phyloP scores from a whole-genome alignment of 2,329 filamentous ascomycete genomes.

The Colletotrichum spaethianum region DNA sequence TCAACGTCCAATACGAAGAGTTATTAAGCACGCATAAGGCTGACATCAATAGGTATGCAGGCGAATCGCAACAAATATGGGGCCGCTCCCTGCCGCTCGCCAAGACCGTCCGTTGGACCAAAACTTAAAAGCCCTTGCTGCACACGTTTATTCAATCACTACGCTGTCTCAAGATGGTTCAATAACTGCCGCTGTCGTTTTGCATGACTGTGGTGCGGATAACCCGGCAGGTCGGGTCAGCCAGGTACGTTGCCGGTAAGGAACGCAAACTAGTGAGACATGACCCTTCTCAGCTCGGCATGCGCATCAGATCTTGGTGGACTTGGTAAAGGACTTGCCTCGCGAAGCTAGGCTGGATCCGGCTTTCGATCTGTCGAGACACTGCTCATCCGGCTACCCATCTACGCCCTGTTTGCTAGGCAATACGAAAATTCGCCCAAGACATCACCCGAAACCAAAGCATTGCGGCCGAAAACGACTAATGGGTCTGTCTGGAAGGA shows the following conservation, averaged over 20 bases:
- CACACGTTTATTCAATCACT: no score
- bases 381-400: not conserved
- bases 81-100: not conserved
- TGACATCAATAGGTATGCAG: no score
- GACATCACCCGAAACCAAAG: not conserved
- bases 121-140: not conserved
- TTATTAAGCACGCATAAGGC: not conserved
- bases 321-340: not conserved
- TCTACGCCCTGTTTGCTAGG: not conserved
- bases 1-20: not conserved
- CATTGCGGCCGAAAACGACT: not conserved
- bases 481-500: no score
- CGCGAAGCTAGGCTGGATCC: not conserved
- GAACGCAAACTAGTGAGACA: not conserved
- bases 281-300: no score
- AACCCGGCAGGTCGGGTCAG: not conserved
- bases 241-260: not conserved
- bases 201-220: not conserved
- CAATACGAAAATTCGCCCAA: not conserved
- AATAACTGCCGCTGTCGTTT: not conserved
- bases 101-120: not conserved
- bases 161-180: not conserved
- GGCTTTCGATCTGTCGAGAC: not conserved
- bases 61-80: not conserved
- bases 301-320: no score